phyloP scores from a whole-genome alignment of 345 rosid species.

The Barbarea vulgaris region DNA sequence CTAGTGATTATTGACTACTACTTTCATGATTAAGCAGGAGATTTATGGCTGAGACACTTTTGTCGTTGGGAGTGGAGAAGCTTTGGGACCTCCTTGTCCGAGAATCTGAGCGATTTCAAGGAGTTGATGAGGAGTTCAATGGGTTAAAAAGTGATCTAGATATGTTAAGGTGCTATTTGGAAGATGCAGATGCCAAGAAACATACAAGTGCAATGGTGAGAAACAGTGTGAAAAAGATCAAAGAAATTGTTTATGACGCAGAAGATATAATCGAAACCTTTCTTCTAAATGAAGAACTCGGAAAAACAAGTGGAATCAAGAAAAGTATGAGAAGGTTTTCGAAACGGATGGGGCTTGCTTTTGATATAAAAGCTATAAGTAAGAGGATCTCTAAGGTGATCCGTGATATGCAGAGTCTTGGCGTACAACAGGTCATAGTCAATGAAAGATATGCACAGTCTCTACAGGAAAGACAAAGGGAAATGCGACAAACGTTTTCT shows the following conservation, averaged over 20 bases:
- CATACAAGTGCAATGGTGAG: slow-evolving; percentile 29
- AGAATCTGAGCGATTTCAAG: neutral
- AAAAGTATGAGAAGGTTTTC: neutral
- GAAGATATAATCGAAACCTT: slow-evolving; percentile 39
- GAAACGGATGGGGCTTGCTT: neutral
- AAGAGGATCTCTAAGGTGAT: slow-evolving; percentile 37
- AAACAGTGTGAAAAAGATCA: slow-evolving; percentile 34
- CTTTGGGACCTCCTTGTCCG: slow-evolving; percentile 19
- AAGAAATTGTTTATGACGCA: slow-evolving; percentile 32
- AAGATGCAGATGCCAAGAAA: slow-evolving; percentile 40
- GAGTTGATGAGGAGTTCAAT: slow-evolving; percentile 13
- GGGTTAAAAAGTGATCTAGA: slow-evolving; percentile 25
- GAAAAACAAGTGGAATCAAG: neutral
- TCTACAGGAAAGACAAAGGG: neutral
- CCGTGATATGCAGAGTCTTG: slow-evolving; percentile 34
- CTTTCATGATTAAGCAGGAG: neutral
- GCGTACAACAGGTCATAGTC: slow-evolving; percentile 10
- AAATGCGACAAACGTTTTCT: slow-evolving; percentile 26
- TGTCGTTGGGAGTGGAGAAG: slow-evolving; percentile 30
- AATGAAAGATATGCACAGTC: neutral
- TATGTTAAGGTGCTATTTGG: slow-evolving; percentile 33
- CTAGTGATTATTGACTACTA: neutral
- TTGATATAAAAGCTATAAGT: slow-evolving; percentile 2
- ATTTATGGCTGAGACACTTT: slow-evolving; percentile 26
- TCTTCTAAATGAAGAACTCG: neutral